phyloP scores from a whole-genome alignment of 2,329 filamentous ascomycete species.

The Hysterium pulicare region DNA sequence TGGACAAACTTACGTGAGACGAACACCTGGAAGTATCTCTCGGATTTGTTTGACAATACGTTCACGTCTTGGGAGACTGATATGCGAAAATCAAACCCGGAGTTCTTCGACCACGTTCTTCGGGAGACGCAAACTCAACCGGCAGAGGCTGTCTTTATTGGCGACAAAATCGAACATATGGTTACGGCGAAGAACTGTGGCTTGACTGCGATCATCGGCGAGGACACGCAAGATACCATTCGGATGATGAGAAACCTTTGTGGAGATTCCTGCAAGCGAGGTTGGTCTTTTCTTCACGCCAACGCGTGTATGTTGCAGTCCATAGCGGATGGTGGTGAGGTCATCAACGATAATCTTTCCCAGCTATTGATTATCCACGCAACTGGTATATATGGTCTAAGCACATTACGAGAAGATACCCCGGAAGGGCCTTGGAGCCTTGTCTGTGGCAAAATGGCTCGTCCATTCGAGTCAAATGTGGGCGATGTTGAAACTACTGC shows the following conservation, averaged over 20 bases:
- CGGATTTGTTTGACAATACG: slow-evolving; percentile 26
- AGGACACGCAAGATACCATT: slow-evolving; percentile 8
- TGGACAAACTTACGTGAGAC: not conserved
- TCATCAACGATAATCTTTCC: slow-evolving; percentile 17
- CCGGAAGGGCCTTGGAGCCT: slow-evolving; percentile 23
- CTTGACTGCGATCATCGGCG: slow-evolving; percentile 15
- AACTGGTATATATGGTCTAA: slow-evolving; percentile 6
- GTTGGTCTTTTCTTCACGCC: slow-evolving; percentile 8
- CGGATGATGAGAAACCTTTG: slow-evolving; percentile 10
- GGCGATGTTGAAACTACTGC: slow-evolving; percentile 31
- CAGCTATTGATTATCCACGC: slow-evolving; percentile 19
- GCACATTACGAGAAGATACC: slow-evolving; percentile 4
- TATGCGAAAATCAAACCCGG: slow-evolving; percentile 28
- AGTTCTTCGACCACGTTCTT: slow-evolving; percentile 28
- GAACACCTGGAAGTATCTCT: slow-evolving; percentile 5
- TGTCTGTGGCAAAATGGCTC: slow-evolving; percentile 15
- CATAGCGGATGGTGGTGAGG: slow-evolving; percentile 10
- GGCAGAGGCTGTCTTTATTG: slow-evolving; percentile 16
- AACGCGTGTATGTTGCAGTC: slow-evolving; percentile 10
- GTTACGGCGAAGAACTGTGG: slow-evolving; percentile 18
- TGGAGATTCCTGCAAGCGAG: slow-evolving; percentile 10
- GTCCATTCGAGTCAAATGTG: slow-evolving; percentile 15
- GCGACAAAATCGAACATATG: slow-evolving; percentile 21
- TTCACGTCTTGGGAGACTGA: slow-evolving; percentile 29
- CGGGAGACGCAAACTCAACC: slow-evolving; percentile 8